A percentile compares a stretch with the other conserved stretches of the same genome.
These are phyloP conservation scores for Cladophialophora chaetospira DNA, from an alignment of 2,329 filamentous ascomycete genomes.

Conservation along the genomic window DNA sequence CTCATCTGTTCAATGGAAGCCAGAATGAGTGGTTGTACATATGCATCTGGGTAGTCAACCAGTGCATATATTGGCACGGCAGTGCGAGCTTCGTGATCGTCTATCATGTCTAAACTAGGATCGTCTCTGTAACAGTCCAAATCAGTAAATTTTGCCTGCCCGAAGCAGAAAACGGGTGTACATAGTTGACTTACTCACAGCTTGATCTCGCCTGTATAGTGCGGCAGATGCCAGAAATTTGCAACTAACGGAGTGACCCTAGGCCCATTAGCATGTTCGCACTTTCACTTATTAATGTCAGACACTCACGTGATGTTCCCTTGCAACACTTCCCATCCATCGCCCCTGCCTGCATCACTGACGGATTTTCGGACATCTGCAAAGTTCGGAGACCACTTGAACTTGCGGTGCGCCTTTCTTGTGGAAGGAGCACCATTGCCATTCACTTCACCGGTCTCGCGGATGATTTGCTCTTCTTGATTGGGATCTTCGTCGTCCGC, in stretches of 20 bases:
- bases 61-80: slow-evolving; percentile 63
- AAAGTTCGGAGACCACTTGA: slow-evolving; percentile 92
- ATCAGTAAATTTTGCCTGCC: slow-evolving; percentile 1
- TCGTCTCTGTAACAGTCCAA: slow-evolving; percentile 14
- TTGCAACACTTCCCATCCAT: slow-evolving; percentile 90
- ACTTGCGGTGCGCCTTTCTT: slow-evolving; percentile 75
- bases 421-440: slow-evolving; percentile 24
- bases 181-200: slow-evolving; percentile 65
- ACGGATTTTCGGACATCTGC: slow-evolving; percentile 85
- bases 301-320: slow-evolving; percentile 67
- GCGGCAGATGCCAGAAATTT: slow-evolving; percentile 80
- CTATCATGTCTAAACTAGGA: slow-evolving; percentile 1
- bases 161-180: neutral
- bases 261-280: slow-evolving; percentile 27
- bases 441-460: slow-evolving; percentile 61
- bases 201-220: slow-evolving; percentile 72
- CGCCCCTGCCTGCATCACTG: slow-evolving; percentile 74
- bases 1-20: slow-evolving; percentile 69
- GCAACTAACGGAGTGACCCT: slow-evolving; percentile 89
- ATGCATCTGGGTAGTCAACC: slow-evolving; percentile 81
- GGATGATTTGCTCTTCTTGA: slow-evolving; percentile 72
- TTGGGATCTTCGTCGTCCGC: slow-evolving; percentile 61
- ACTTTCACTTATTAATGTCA: slow-evolving; percentile 50
- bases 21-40: slow-evolving; percentile 84
- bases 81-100: neutral